phyloP scores from a whole-genome alignment of 208 protist species.

The Porcisia hertigi region DNA sequence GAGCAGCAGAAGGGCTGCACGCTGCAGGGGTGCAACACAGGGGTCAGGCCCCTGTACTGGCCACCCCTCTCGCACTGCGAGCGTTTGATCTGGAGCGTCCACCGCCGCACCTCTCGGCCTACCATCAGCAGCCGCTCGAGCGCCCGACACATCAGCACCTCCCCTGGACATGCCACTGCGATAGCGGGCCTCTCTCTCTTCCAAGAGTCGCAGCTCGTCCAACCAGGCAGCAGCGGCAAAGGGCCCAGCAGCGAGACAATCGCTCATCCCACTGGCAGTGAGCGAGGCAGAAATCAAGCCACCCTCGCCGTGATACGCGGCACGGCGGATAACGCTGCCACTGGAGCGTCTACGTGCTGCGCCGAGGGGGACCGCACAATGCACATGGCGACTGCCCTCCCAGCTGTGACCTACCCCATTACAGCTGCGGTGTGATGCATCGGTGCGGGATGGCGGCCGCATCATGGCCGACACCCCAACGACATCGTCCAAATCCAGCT shows the following conservation, averaged over 20 bases:
- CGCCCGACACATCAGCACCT: not conserved
- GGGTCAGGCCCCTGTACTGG: not conserved
- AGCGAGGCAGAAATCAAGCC: not conserved
- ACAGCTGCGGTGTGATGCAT: too few relatives aligned
- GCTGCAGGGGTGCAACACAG: constrained; percentile 33
- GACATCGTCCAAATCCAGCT: constrained; percentile 29
- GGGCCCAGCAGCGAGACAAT: not conserved
- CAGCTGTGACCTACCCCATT: not conserved
- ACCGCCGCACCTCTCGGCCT: not conserved
- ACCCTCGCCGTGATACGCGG: not conserved
- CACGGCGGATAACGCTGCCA: not conserved
- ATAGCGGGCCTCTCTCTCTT: constrained; percentile 7
- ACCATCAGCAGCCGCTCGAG: not conserved
- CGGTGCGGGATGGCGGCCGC: not conserved
- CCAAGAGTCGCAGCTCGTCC: constrained; percentile 13
- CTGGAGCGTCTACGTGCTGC: not conserved
- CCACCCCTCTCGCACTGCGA: not conserved
- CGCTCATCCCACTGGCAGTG: not conserved
- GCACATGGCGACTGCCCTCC: not conserved
- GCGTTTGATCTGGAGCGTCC: too few relatives aligned
- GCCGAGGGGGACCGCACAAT: not conserved
- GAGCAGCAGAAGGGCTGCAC: constrained; percentile 32
- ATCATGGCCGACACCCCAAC: constrained; percentile 20
- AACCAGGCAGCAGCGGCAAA: constrained; percentile 8
- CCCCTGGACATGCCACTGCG: not conserved